Percentiles rank a stretch among this genome's conserved stretches.
These are phyloP conservation scores for Wickerhamiella australiensis DNA, from an alignment of 805 yeast genomes.

Conservation along the genomic window DNA sequence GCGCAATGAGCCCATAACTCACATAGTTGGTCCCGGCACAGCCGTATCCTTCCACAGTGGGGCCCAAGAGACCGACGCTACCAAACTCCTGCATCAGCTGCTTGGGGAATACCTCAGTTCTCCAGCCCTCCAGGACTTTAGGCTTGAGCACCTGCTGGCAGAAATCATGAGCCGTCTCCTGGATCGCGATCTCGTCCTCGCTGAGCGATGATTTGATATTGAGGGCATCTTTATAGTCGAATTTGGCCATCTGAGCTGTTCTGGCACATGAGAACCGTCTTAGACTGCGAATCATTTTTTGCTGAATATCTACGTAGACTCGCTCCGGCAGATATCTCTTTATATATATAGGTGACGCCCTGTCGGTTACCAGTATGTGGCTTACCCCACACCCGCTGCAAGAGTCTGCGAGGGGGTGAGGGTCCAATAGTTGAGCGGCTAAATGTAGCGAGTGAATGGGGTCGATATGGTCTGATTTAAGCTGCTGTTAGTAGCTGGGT, in stretches of 20 bases:
- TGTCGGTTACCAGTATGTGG: background rate
- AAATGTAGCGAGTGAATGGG: no score
- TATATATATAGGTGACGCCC: background rate
- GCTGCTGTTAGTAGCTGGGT: no score
- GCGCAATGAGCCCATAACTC: slow-evolving; percentile 35
- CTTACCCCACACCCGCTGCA: slow-evolving; percentile 1
- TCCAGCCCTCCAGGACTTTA: slow-evolving; percentile 31
- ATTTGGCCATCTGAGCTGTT: slow-evolving; percentile 13
- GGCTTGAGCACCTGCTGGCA: slow-evolving; percentile 32
- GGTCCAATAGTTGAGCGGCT: background rate
- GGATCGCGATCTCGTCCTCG: slow-evolving; percentile 32
- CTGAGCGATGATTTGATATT: slow-evolving; percentile 27
- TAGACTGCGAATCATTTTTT: slow-evolving; percentile 3
- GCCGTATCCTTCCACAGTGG: slow-evolving; percentile 35
- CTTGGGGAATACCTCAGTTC: slow-evolving; percentile 31
- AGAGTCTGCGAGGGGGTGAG: slow-evolving; percentile 4
- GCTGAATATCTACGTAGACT: no score
- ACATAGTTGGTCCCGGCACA: slow-evolving; percentile 34
- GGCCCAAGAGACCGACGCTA: slow-evolving; percentile 33
- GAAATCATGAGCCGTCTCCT: slow-evolving; percentile 30
- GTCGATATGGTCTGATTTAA: no score
- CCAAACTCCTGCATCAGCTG: slow-evolving; percentile 32
- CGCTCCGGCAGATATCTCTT: no score
- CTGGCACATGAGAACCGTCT: slow-evolving; percentile 5
- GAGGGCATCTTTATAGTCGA: slow-evolving; percentile 33